Evolutionary conservation across 371 early-diverging fungal species (phyloP).

Genomic region (Mucor circinelloides): DNA sequence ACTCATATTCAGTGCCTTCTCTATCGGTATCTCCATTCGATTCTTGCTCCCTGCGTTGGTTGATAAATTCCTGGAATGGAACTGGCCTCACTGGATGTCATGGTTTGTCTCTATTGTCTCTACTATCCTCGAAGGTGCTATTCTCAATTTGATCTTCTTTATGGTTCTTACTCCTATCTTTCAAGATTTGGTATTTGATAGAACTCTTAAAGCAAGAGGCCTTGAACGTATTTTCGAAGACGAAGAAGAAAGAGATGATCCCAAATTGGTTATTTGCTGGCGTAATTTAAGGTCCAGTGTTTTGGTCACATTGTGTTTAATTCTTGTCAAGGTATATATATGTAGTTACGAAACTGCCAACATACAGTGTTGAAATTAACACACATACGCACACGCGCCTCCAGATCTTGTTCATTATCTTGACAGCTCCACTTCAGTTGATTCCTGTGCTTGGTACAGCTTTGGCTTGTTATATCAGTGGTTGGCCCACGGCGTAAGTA

Average conservation of each 20-base stretch:
- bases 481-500: constrained; percentile 39
- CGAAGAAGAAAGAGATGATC: constrained; percentile 15
- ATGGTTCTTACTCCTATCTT: constrained; percentile 52
- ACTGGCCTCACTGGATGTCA: constrained; percentile 55
- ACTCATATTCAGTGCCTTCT: constrained; percentile 25
- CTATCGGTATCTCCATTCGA: constrained; percentile 28
- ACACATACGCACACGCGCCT: background rate
- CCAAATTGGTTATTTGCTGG: constrained; percentile 27
- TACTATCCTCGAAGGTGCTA: constrained; percentile 46
- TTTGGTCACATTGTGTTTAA: constrained; percentile 27
- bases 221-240: constrained; percentile 43
- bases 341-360: background rate
- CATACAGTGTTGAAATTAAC: background rate
- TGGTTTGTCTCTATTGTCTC: constrained; percentile 46
- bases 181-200: constrained; percentile 53
- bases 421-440: constrained; percentile 54
- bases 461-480: constrained; percentile 50
- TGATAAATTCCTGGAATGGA: constrained; percentile 41
- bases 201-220: constrained; percentile 43
- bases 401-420: constrained; percentile 40
- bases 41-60: constrained; percentile 31
- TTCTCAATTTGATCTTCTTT: constrained; percentile 48
- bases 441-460: constrained; percentile 52
- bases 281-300: constrained; percentile 30
- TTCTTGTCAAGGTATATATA: constrained; percentile 25